Base-by-base conservation (phyloP, 2,329 filamentous ascomycete species). In the Taxawa tesnikishii region DNA sequence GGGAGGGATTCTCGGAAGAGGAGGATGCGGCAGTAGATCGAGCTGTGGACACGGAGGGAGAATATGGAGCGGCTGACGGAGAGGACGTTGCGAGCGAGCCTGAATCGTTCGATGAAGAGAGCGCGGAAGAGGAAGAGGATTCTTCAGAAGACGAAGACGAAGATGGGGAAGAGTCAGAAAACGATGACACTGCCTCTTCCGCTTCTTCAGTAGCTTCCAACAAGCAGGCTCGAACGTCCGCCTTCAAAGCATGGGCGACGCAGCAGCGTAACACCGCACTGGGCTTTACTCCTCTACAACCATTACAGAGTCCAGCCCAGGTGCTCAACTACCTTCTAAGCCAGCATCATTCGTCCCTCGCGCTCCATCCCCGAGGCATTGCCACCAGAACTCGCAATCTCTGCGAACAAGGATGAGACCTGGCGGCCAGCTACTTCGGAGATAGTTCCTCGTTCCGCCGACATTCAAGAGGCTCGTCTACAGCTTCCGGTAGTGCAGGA, bases 161-260 rank as follows among this genome's bases (percentile, higher is more conserved):
- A 6, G 32, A 53, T 7, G 46, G 48, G 4, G 48, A 50, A 9
- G 47, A 45, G 5, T 43, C 53, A 10, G 47, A 51, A 8, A 46
- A 45, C 9, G 53, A 55, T 5, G 31, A 15, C 4, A 27, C 25
- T 15, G 12, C 27, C 3, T 10, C 12, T 10, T 29, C 27, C 13
- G 26, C 11, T 13, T 45, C 47, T 6, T 47, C 50, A 12, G 48
- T 46, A 3, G 59, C 61, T 1, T 42, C 37, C 31, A 50, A 48
- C 17, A 55, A 55, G 30, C 63, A 58, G 40, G 59, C 59, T 35
- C 54, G 63, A 14, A 57, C 67, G 26, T 79, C 74, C 2, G 84
- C 83, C 0, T 98, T 98, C 67, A 96, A 96, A 55, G 71, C 79
- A 3, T 98, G 90, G 90, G 90, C 90, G 13, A 75, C 78, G 17